Percentiles rank a stretch among this genome's conserved stretches.
Conservation (phyloP, 345 rosid species). For the Raphanus sativus region DNA sequence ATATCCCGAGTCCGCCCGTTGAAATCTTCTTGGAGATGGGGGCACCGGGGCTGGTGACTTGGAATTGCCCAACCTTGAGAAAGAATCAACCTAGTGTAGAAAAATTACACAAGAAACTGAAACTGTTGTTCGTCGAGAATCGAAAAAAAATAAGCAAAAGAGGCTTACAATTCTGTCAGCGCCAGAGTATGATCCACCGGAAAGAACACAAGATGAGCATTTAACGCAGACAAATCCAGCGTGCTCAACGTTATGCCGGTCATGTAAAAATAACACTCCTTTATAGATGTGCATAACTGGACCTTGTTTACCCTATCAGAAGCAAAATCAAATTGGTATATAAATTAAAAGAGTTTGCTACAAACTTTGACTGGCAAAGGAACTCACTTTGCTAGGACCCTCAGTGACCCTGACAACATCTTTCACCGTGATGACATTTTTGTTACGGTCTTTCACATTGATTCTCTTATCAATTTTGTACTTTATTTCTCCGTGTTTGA, state of each 20-base stretch:
- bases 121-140: not conserved
- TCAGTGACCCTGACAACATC: constrained; percentile 73
- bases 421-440: constrained; percentile 65
- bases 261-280: constrained; percentile 69
- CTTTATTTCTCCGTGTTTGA: constrained; percentile 77
- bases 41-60: constrained; percentile 60
- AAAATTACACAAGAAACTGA: not conserved
- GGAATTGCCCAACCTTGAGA: constrained; percentile 54
- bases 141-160: constrained; percentile 6
- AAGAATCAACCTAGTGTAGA: constrained; percentile 54
- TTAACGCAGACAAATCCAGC: constrained; percentile 83
- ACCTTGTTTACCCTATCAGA: constrained; percentile 77
- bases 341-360: not conserved
- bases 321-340: not conserved
- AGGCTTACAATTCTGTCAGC: constrained; percentile 60
- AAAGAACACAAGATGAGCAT: constrained; percentile 59
- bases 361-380: constrained; percentile 13
- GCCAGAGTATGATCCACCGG: constrained; percentile 67
- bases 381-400: constrained; percentile 78
- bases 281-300: constrained; percentile 74
- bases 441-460: constrained; percentile 62
- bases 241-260: constrained; percentile 85
- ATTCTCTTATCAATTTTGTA: constrained; percentile 67
- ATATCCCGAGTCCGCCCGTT: constrained; percentile 60
- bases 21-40: constrained; percentile 71